These are phyloP conservation scores for Edaphochlamys debaryana DNA, from an alignment of 139 green algal species.

Conservation along the genomic window DNA sequence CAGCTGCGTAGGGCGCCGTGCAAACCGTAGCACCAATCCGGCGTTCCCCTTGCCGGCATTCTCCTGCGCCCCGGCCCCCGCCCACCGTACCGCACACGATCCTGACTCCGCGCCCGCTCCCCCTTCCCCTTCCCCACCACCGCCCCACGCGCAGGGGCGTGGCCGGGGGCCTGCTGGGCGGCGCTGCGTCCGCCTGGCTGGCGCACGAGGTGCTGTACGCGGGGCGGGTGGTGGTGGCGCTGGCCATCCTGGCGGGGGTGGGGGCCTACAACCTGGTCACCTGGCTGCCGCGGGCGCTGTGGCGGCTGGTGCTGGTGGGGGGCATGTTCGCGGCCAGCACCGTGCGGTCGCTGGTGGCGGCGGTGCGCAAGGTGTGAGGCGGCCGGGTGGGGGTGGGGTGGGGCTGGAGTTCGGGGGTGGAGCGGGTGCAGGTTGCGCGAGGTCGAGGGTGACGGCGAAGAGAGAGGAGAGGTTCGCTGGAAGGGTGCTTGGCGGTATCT, in stretches of 20 bases:
- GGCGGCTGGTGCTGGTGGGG: neutral
- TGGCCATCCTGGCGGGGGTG: neutral
- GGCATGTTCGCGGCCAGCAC: neutral
- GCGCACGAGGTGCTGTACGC: conserved; percentile 17
- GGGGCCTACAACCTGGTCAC: neutral
- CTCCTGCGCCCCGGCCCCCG: no score
- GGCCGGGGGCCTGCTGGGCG: conserved; percentile 10
- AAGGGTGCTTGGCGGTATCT: no score
- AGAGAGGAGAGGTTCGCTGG: no score
- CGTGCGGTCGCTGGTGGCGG: neutral
- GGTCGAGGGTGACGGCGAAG: no score
- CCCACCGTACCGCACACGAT: neutral
- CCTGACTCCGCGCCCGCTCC: neutral
- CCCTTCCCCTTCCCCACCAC: neutral
- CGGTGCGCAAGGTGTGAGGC: conserved; percentile 8
- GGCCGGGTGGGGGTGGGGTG: no score
- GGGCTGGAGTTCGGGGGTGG: no score
- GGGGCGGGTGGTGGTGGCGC: conserved; percentile 8
- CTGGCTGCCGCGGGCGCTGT: neutral
- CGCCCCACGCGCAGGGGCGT: neutral
- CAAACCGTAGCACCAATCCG: no score
- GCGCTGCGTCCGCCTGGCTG: conserved; percentile 12
- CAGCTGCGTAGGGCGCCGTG: neutral
- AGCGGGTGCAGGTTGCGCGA: no score
- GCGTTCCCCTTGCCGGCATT: no score